Percentiles rank a stretch among this genome's conserved stretches.
Conservation (phyloP, 2,329 filamentous ascomycete species). For the Fusarium goolgardi region DNA sequence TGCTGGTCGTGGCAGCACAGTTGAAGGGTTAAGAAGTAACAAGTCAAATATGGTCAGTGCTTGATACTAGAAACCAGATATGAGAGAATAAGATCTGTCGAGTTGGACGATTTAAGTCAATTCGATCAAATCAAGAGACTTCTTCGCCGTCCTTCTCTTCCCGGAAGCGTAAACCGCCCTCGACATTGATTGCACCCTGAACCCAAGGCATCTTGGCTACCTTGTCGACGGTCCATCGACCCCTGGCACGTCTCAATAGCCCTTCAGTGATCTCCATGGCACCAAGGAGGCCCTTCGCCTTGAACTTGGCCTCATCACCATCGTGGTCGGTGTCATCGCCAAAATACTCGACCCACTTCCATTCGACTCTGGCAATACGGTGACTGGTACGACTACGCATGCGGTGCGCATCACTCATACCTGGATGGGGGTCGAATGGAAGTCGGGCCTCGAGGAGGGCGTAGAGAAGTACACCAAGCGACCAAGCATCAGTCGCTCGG, state of each 20-base stretch:
- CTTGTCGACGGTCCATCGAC: constrained; percentile 79
- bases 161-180: constrained; percentile 69
- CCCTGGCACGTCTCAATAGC: constrained; percentile 83
- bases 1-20: neutral
- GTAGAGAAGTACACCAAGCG: constrained; percentile 91
- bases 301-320: constrained; percentile 68
- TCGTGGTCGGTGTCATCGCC: constrained; percentile 91
- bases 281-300: constrained; percentile 74
- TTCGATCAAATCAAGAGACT: constrained; percentile 51
- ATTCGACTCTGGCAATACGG: constrained; percentile 94
- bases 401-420: constrained; percentile 78
- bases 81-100: neutral
- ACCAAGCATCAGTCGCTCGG: constrained; percentile 92
- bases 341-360: constrained; percentile 91
- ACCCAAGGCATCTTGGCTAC: constrained; percentile 83
- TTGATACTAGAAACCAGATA: constrained; percentile 9
- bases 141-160: constrained; percentile 70
- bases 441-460: constrained; percentile 92
- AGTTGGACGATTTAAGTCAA: neutral
- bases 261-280: constrained; percentile 86
- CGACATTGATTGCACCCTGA: constrained; percentile 74
- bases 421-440: constrained; percentile 90
- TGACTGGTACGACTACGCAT: constrained; percentile 87
- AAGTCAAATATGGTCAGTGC: constrained; percentile 7
- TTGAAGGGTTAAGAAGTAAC: neutral